Evolutionary conservation across 2,329 filamentous ascomycete genomes (phyloP).

Genomic region (Mycosphaerella sp.): DNA sequence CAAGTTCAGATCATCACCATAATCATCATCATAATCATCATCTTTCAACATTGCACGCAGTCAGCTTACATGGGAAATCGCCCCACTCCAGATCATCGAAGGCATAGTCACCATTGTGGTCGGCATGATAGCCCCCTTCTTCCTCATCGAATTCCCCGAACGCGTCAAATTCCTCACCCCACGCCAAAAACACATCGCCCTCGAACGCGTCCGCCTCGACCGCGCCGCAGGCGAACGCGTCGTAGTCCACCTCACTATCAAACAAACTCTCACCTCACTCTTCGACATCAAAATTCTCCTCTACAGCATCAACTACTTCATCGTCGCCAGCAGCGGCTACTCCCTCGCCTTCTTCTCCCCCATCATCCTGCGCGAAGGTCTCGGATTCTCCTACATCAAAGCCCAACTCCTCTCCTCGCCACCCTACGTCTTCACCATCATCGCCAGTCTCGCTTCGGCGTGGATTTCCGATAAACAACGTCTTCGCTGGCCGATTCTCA

Average conservation of each 20-base stretch:
- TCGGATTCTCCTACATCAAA: constrained; percentile 58
- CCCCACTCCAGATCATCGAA: constrained; percentile 36
- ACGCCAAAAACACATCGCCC: constrained; percentile 31
- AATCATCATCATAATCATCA: no score
- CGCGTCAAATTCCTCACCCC: constrained; percentile 28
- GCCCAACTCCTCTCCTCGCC: constrained; percentile 67
- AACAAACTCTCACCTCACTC: constrained; percentile 25
- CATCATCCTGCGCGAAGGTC: constrained; percentile 57
- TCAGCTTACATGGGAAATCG: no score
- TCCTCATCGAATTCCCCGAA: constrained; percentile 40
- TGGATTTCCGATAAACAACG: constrained; percentile 62
- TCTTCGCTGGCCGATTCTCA: constrained; percentile 58
- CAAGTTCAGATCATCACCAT: not conserved
- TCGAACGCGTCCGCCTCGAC: constrained; percentile 31
- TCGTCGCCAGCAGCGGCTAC: constrained; percentile 50
- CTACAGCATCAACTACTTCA: constrained; percentile 31
- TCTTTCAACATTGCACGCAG: constrained; percentile 1
- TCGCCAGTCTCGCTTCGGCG: constrained; percentile 55
- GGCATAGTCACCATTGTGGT: constrained; percentile 36
- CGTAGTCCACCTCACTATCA: constrained; percentile 25
- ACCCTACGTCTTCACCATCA: constrained; percentile 59
- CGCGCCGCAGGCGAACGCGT: constrained; percentile 19
- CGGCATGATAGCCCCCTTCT: constrained; percentile 35
- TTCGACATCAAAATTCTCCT: constrained; percentile 31
- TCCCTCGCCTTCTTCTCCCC: constrained; percentile 73